Conservation (phyloP, 2,329 filamentous ascomycete species). For the Coniochaeta sp. region DNA sequence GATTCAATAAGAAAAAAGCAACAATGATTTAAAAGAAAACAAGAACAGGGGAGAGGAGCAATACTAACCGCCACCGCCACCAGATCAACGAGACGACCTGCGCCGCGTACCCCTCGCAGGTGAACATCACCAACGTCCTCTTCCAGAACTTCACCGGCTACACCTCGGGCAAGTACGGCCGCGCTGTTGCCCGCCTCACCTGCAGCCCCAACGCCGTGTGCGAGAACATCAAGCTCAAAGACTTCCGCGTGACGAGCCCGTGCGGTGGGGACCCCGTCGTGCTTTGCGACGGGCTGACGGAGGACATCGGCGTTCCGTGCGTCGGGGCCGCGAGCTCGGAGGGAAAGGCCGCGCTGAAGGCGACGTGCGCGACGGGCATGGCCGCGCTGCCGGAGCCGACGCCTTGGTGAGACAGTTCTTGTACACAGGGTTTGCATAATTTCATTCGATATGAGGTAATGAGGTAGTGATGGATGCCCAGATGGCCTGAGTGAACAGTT, state of each 20-base stretch:
- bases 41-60: not conserved
- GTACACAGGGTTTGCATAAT: no score
- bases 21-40: no score
- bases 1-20: no score
- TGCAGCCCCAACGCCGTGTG: constrained; percentile 48
- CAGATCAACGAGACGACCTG: constrained; percentile 38
- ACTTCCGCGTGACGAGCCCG: constrained; percentile 47
- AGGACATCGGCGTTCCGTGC: constrained; percentile 25
- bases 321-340: constrained; percentile 25
- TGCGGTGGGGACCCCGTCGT: constrained; percentile 33
- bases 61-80: not conserved
- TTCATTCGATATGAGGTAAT: no score
- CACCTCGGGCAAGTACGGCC: constrained; percentile 47
- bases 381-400: constrained; percentile 9
- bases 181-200: constrained; percentile 44
- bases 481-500: no score
- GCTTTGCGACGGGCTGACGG: constrained; percentile 40
- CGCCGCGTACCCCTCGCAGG: constrained; percentile 43
- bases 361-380: constrained; percentile 18
- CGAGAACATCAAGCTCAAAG: constrained; percentile 43
- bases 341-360: constrained; percentile 21
- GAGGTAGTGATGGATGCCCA: no score
- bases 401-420: constrained; percentile 6
- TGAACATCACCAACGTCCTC: constrained; percentile 51
- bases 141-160: constrained; percentile 53